A percentile compares a stretch with the other conserved stretches of the same genome.
These are phyloP conservation scores for Aureobasidium musti DNA, from an alignment of 2,329 filamentous ascomycete genomes.

Conservation along the genomic window DNA sequence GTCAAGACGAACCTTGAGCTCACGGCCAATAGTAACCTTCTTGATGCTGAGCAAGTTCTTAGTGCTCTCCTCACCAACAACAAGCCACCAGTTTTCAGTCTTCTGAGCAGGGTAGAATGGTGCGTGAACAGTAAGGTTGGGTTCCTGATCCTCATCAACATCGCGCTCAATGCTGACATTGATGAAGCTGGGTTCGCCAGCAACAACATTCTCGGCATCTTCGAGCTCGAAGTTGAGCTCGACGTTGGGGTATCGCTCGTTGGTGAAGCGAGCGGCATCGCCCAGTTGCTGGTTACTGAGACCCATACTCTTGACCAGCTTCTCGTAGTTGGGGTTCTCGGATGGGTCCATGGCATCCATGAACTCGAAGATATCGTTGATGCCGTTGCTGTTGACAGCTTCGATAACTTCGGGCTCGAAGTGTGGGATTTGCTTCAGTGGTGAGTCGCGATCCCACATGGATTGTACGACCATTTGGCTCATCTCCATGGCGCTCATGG, in stretches of 20 bases:
- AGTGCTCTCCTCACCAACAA: conserved; percentile 88
- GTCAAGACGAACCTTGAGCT: conserved; percentile 78
- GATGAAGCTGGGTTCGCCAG: conserved; percentile 79
- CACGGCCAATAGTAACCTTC: conserved; percentile 80
- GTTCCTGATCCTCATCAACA: conserved; percentile 68
- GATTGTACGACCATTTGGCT: conserved; percentile 98
- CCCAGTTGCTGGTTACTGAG: conserved; percentile 79
- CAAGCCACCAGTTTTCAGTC: conserved; percentile 98
- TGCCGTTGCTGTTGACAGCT: conserved; percentile 74
- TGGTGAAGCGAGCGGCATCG: conserved; percentile 92
- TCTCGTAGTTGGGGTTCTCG: conserved; percentile 79
- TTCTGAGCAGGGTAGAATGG: conserved; percentile 92
- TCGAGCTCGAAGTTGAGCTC: conserved; percentile 86
- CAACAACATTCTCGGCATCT: conserved; percentile 75
- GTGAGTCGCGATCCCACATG: conserved; percentile 98
- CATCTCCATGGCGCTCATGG: conserved; percentile 98
- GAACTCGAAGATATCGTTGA: conserved; percentile 95
- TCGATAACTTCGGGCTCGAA: conserved; percentile 83
- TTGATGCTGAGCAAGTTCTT: conserved; percentile 91
- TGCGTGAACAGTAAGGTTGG: conserved; percentile 84
- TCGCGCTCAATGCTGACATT: conserved; percentile 84
- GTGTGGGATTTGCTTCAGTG: conserved; percentile 96
- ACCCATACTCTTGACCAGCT: conserved; percentile 74
- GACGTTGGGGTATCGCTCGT: conserved; percentile 92
- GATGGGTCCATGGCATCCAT: conserved; percentile 98